A percentile compares a stretch with the other conserved stretches of the same genome.
Evolutionary conservation across 331 rosid genomes (phyloP).

Genomic region (Pyrus hybrid): DNA sequence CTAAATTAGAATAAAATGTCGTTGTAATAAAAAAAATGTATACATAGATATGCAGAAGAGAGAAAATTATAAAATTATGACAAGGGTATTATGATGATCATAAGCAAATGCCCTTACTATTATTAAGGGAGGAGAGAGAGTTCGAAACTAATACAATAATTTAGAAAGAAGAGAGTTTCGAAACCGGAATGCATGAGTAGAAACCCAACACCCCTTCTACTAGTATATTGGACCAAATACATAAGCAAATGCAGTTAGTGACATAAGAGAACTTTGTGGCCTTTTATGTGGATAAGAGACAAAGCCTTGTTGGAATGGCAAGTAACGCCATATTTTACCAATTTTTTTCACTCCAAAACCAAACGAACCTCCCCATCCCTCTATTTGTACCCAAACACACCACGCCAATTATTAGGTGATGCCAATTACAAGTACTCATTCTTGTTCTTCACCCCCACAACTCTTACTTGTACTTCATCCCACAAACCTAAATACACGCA

Average conservation of each 20-base stretch:
- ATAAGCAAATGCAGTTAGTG: too few species aligned
- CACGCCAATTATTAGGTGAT: slow-evolving; percentile 11
- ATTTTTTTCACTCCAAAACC: not conserved
- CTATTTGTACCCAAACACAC: not conserved
- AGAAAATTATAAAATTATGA: not conserved
- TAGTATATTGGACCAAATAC: too few species aligned
- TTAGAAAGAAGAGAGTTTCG: too few species aligned
- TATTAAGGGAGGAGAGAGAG: not conserved
- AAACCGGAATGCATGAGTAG: too few species aligned
- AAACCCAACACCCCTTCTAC: too few species aligned
- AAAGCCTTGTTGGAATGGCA: slow-evolving; percentile 3
- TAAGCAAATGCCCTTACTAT: not conserved
- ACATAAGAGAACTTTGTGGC: not conserved
- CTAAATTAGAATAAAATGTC: not conserved
- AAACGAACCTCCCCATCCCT: slow-evolving; percentile 25
- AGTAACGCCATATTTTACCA: slow-evolving; percentile 2
- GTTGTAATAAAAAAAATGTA: too few species aligned
- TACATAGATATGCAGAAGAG: not conserved
- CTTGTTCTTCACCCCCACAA: too few species aligned
- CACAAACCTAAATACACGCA: slow-evolving; percentile 9
- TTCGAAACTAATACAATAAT: too few species aligned
- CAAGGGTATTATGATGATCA: not conserved
- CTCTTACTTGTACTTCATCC: not conserved
- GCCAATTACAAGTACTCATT: not conserved
- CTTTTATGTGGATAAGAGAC: not conserved